Evolutionary conservation across 352 stramenopile species (phyloP), one percentile per base, ranked within the genome.

Genomic region (Phytophthora aleatoria): DNA sequence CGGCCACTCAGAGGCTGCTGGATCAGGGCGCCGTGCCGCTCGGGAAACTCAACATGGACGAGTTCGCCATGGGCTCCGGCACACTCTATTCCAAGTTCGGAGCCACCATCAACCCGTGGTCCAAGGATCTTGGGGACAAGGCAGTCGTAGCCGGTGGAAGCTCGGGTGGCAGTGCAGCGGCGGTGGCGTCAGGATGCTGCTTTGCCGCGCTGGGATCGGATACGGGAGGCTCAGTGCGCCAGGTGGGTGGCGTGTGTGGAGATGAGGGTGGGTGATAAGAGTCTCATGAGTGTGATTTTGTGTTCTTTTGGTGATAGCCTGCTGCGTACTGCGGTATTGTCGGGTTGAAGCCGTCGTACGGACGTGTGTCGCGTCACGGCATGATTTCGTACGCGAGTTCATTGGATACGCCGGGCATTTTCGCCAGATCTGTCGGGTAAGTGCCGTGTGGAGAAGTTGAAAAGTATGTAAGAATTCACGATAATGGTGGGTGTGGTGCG

Each of bases 51-150:
- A 99, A 98, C 73, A 98, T 99, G 94, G 97, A 99, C 76, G 97
- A 99, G 83, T 99, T 99, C 77, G 97, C 90, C 6, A 99, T 99
- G 97, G 97, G 97, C 20, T 98, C 91, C 30, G 89, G 90, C 15
- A 98, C 94, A 51, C 78, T 95, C 12, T 98, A 99, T 79, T 94
- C 82, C 50, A 82, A 73, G 35, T 91, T 93, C 39, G 92, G 91
- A 7, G 67, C 90, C 43, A 96, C 92, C 26, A 76, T 96, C 50
- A 97, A 98, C 64, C 89, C 91, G 57, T 96, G 87, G 87, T 96
- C 88, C 11, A 81, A 69, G 7, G 74, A 87, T 59, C 42, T 90
- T 2, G 73, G 61, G 0, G 69, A 87, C 0, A 53, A 72, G 10
- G 83, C 86, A 9, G 73, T 94, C 33, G 84, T 96, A 15, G 81